A percentile compares a stretch with the other conserved stretches of the same genome.
Evolutionary conservation across 2,329 filamentous ascomycete genomes (phyloP).

Genomic region (Trichothecium sympodiale): DNA sequence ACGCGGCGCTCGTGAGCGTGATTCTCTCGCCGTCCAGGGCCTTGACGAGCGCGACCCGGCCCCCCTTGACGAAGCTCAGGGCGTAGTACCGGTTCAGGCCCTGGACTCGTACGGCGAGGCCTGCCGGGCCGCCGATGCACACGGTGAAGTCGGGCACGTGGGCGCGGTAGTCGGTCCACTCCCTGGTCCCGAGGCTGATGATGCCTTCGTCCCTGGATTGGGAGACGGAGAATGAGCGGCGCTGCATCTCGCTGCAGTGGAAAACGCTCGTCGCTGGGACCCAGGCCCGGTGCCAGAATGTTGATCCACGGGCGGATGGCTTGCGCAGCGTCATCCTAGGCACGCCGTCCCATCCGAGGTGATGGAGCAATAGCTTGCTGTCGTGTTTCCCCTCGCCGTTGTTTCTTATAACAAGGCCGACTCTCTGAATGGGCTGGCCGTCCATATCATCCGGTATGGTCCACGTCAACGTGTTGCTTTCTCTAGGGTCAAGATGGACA

Average conservation of each 20-base stretch:
- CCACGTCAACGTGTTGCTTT: too few relatives aligned
- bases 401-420: constrained; percentile 3
- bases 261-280: constrained; percentile 4
- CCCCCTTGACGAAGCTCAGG: constrained; percentile 9
- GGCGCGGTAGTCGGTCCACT: constrained; percentile 17
- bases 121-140: constrained; percentile 12
- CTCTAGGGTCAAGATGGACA: too few relatives aligned
- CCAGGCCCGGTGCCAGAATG: constrained; percentile 7
- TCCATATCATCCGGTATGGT: constrained; percentile 4
- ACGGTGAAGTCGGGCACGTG: constrained; percentile 11
- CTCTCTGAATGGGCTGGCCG: constrained; percentile 5
- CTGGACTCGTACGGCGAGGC: constrained; percentile 15
- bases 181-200: constrained; percentile 18
- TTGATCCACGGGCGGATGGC: neutral
- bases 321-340: constrained; percentile 4
- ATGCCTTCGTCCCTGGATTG: constrained; percentile 13
- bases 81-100: constrained; percentile 20
- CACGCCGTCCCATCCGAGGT: constrained; percentile 5
- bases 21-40: constrained; percentile 4
- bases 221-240: constrained; percentile 3
- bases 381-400: neutral
- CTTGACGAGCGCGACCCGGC: constrained; percentile 7
- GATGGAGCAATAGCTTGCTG: constrained; percentile 6
- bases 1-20: constrained; percentile 1
- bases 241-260: neutral